Evolutionary conservation across 2,329 filamentous ascomycete species (phyloP), one percentile per base, ranked within the genome.

Genomic region (Hirsutella thompsonii): DNA sequence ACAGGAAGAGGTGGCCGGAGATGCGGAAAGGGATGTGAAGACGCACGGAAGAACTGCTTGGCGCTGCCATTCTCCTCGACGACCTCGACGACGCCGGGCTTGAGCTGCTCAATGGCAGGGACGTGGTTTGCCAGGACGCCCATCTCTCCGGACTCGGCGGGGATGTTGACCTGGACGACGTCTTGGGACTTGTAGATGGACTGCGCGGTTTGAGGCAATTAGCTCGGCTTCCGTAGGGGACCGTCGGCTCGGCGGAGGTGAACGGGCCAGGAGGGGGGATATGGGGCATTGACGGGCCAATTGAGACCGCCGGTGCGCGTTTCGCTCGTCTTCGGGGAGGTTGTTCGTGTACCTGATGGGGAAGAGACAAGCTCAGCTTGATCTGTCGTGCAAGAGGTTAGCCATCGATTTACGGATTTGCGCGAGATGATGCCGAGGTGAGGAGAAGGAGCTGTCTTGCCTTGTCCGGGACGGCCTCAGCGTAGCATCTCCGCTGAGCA

Each of bases 11-110:
- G 23, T 6, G 23, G 11, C 23, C 11, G 23, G 6, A 11, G 6
- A 26, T 26, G 6, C 23, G 23, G 23, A 26, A 26, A 26, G 23
- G 11, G 6, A n/a, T n/a, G n/a, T 11, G 11, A 11, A 26, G 11
- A 80, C 87, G 56, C 85, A 94, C 89, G 77, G 83, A 98, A 98
- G 74, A 92, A 98, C 70, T 93, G 86, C 80, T 98, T 98, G 83
- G 64, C 72, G 61, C 73, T 74, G 60, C 87, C 85, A 60, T 70
- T 77, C 77, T 98, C 92, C 75, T 96, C 90, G 53, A 96, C 79
- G 60, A 98, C 76, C 75, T 96, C 90, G 54, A 98, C 76, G 54
- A 96, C 70, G 59, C 92, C 92, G 47, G 92, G 89, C 79, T 93
- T 94, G 67, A 98, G 76, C 76, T 98, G 92, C 76, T 98, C 92